phyloP scores from a whole-genome alignment of 345 rosid genomes.

The Pistacia integerrima region DNA sequence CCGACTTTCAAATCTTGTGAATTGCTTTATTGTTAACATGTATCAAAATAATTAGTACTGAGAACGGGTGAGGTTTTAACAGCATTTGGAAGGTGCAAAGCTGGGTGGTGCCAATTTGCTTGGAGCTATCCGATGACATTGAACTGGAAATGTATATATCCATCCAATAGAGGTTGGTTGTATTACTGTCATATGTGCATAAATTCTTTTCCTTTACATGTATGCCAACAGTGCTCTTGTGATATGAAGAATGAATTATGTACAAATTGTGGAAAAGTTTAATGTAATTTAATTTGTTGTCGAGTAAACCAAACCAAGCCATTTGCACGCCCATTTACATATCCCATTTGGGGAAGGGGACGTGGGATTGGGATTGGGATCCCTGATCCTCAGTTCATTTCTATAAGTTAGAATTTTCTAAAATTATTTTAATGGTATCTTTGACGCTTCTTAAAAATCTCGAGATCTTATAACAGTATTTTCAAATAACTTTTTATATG shows the following conservation, averaged over 20 bases:
- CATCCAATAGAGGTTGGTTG: background rate
- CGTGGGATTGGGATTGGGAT: too few relatives aligned
- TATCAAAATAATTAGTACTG: background rate
- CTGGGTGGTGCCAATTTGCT: conserved; percentile 89
- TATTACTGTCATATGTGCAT: background rate
- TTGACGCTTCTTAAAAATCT: too few relatives aligned
- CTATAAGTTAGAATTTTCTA: too few relatives aligned
- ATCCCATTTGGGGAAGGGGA: too few relatives aligned
- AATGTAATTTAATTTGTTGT: conserved; percentile 1
- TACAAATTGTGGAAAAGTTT: background rate
- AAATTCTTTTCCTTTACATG: background rate
- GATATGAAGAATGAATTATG: background rate
- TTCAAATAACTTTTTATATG: too few relatives aligned
- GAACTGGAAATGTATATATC: conserved; percentile 11
- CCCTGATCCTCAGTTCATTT: too few relatives aligned
- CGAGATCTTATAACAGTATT: too few relatives aligned
- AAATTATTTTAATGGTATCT: too few relatives aligned
- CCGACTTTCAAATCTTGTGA: background rate
- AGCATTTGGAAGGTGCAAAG: conserved; percentile 85
- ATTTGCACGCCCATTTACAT: too few relatives aligned
- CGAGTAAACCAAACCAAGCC: too few relatives aligned
- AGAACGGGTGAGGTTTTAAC: conserved; percentile 11
- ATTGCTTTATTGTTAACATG: background rate
- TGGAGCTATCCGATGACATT: conserved; percentile 65
- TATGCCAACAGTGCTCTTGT: background rate